Conservation (phyloP, 345 rosid species). For the Arabidopsis suecica region DNA sequence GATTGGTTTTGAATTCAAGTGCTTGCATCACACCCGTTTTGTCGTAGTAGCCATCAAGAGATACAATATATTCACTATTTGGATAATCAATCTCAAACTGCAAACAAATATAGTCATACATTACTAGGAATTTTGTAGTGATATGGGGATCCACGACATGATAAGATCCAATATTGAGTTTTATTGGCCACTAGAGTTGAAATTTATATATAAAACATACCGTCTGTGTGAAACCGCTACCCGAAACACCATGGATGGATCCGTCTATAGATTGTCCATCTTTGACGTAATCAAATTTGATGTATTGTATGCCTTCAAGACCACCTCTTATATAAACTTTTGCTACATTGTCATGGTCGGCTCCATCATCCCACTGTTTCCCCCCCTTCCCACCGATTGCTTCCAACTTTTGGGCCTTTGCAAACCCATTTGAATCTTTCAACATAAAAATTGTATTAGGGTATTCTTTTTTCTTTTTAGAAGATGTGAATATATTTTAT, state of each 20-base stretch:
- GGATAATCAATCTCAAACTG: conserved; percentile 34
- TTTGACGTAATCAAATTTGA: conserved; percentile 3
- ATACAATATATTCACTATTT: conserved; percentile 27
- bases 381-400: neutral
- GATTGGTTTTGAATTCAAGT: conserved; percentile 30
- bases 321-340: conserved; percentile 13
- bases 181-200: neutral
- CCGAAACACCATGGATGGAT: conserved; percentile 5
- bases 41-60: conserved; percentile 35
- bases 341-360: neutral
- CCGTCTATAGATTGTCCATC: neutral
- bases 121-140: neutral
- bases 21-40: conserved; percentile 38
- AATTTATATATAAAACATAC: neutral
- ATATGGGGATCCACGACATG: neutral
- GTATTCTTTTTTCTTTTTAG: too few species aligned
- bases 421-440: conserved; percentile 8
- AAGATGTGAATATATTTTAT: too few species aligned
- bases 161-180: neutral
- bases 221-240: conserved; percentile 10
- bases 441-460: neutral
- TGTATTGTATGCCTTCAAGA: conserved; percentile 11
- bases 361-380: conserved; percentile 1
- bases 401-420: neutral
- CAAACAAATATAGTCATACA: neutral